phyloP scores from a whole-genome alignment of 2,329 filamentous ascomycete species.

The Falciphora oryzae region DNA sequence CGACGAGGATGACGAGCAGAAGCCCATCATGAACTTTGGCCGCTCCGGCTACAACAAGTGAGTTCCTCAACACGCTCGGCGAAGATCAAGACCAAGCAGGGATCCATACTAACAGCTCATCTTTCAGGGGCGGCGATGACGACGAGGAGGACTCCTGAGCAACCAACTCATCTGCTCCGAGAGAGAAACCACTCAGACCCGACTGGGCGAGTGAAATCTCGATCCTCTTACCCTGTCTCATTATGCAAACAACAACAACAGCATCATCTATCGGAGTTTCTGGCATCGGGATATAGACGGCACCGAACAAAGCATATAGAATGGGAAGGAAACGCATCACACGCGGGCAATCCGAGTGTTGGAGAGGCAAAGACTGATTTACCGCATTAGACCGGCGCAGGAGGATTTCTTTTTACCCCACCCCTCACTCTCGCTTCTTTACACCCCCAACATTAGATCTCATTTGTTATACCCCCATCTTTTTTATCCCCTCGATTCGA shows the following conservation, averaged over 20 bases:
- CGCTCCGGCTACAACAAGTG: conserved; percentile 42
- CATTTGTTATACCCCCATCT: conserved; percentile 1
- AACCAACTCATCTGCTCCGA: not conserved
- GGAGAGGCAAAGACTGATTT: not conserved
- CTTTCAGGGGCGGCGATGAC: conserved; percentile 21
- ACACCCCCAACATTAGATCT: too few species aligned
- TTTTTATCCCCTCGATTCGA: not conserved
- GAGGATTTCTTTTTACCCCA: not conserved
- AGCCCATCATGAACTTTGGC: conserved; percentile 29
- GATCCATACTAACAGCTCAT: conserved; percentile 4
- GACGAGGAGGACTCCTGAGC: conserved; percentile 27
- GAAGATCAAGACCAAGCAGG: not conserved
- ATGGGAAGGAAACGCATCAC: not conserved
- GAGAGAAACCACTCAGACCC: not conserved
- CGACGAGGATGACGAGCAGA: conserved; percentile 25
- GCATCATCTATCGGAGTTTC: conserved; percentile 4
- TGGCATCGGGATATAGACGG: not conserved
- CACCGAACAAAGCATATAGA: not conserved
- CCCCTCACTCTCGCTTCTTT: not conserved
- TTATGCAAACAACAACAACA: not conserved
- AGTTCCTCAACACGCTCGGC: conserved; percentile 8
- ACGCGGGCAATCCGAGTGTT: not conserved
- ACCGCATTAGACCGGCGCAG: conserved; percentile 1
- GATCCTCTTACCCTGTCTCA: not conserved
- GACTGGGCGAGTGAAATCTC: not conserved